Evolutionary conservation across 1,139 yeast genomes (phyloP).

Genomic region (Hemisphaericaspora xylofermentans): DNA sequence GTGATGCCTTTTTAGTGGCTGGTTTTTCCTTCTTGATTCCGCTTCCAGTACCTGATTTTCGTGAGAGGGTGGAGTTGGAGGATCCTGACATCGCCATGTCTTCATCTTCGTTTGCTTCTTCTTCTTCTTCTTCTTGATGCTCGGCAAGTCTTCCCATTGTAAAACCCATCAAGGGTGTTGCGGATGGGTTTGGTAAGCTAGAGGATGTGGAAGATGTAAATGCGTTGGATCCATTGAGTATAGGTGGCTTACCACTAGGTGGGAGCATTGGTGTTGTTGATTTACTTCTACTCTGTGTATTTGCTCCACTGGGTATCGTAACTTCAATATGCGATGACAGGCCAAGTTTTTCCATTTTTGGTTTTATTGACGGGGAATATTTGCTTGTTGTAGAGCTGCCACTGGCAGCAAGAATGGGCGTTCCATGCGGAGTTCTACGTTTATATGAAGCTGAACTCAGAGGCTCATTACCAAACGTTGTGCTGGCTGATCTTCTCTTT

Average conservation of each 20-base stretch:
- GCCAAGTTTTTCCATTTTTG: conserved; percentile 4
- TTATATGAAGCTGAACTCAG: conserved; percentile 21
- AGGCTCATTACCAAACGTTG: conserved; percentile 31
- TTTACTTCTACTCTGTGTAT: conserved; percentile 11
- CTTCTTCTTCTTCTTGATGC: conserved; percentile 19
- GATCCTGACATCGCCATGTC: conserved; percentile 15
- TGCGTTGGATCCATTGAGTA: background rate
- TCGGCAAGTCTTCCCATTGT: conserved; percentile 50
- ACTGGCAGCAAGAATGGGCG: conserved; percentile 40
- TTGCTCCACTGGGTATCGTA: background rate
- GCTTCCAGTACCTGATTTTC: conserved; percentile 18
- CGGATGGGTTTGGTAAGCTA: background rate
- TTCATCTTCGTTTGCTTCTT: background rate
- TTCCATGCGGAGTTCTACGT: conserved; percentile 50
- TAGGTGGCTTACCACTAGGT: conserved; percentile 5
- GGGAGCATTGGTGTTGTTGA: conserved; percentile 7
- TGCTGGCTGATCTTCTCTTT: conserved; percentile 38
- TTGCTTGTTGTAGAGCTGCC: conserved; percentile 10
- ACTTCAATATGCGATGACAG: conserved; percentile 21
- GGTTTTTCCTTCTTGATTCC: conserved; percentile 24
- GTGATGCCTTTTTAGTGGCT: conserved; percentile 68
- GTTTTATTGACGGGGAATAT: conserved; percentile 16
- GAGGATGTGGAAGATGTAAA: conserved; percentile 17
- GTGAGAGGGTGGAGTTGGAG: conserved; percentile 16
- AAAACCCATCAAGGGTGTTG: conserved; percentile 43